Base-by-base conservation (phyloP, 2,329 filamentous ascomycete genomes). In the Cryoendolithus antarcticus region DNA sequence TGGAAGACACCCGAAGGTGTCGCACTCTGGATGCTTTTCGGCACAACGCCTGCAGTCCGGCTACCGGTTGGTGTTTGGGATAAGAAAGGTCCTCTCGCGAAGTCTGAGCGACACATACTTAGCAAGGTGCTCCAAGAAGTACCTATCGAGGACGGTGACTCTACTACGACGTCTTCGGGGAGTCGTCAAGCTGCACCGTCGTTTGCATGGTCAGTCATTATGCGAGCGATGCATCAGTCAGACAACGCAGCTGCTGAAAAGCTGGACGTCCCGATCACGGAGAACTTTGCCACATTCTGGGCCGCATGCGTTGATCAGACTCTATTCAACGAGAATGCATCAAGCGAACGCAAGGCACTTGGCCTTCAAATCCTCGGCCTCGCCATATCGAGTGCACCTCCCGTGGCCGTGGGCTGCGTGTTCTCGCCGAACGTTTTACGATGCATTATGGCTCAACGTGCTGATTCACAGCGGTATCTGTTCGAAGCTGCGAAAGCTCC, bases 211-310 rank as follows among this genome's bases (percentile, higher is more conserved):
- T 76, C 83, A 47, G 62, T 88, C 19, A 74, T 95, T 12, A 60
- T 94, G n/a, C 53, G 52, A 11, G 57, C 62, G 28, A 49, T 71
- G 45, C n/a, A n/a, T n/a, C n/a, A n/a, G n/a, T n/a, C n/a, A n/a
- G n/a, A n/a, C n/a, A n/a, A n/a, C n/a, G n/a, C n/a, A n/a, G n/a
- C 37, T 9, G 48, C 52, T 4, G 62, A 67, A 13, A n/a, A n/a
- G n/a, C n/a, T n/a, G n/a, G n/a, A n/a, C n/a, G n/a, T n/a, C n/a
- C n/a, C n/a, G n/a, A n/a, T n/a, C n/a, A n/a, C n/a, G n/a, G n/a
- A n/a, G n/a, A n/a, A n/a, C n/a, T 86, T 94, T 55, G 69, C 71
- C 35, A 75, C 82, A 34, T 91, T 95, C 56, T 96, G 89, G 88
- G 75, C 75, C 31, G 78, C 85, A 34, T 79, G 84, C 40, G 80